These are phyloP conservation scores for Cetradonia linearis DNA, from an alignment of 495 filamentous ascomycete genomes.

Conservation along the genomic window DNA sequence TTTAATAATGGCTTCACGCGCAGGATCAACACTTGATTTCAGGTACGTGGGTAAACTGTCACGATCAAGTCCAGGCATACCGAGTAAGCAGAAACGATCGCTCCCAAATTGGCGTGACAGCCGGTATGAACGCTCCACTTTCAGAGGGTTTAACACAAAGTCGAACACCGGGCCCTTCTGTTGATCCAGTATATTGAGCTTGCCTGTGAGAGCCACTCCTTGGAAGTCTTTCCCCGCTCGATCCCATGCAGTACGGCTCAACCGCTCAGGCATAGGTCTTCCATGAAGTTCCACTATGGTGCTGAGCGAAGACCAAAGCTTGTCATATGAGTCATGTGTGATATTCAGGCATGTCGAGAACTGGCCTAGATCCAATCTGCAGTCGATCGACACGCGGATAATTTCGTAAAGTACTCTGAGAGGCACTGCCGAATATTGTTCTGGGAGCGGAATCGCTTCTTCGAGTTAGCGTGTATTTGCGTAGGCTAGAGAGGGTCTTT, in stretches of 20 bases:
- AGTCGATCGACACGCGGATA: slow-evolving; percentile 32
- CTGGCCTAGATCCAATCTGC: slow-evolving; percentile 29
- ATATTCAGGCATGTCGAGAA: slow-evolving; percentile 27
- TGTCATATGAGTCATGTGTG: slow-evolving; percentile 28
- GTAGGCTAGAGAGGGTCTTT: background rate
- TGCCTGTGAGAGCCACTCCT: slow-evolving; percentile 35
- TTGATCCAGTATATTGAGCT: slow-evolving; percentile 33
- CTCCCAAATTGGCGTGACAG: slow-evolving; percentile 41
- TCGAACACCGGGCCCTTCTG: slow-evolving; percentile 34
- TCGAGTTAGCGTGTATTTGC: background rate
- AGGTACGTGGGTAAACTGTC: slow-evolving; percentile 33
- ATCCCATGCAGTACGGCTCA: slow-evolving; percentile 36
- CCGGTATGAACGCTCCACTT: slow-evolving; percentile 36
- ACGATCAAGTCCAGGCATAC: slow-evolving; percentile 31
- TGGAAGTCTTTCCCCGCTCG: slow-evolving; percentile 34
- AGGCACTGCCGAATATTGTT: slow-evolving; percentile 21
- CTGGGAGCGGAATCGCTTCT: background rate
- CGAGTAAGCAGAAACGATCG: slow-evolving; percentile 38
- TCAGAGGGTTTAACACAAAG: slow-evolving; percentile 35
- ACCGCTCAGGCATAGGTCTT: slow-evolving; percentile 32
- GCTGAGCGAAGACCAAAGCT: slow-evolving; percentile 35
- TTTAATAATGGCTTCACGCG: slow-evolving; percentile 31
- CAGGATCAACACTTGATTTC: slow-evolving; percentile 24
- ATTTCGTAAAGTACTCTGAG: slow-evolving; percentile 40
- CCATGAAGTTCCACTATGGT: slow-evolving; percentile 28